phyloP scores from a whole-genome alignment of 495 filamentous ascomycete genomes.

The Hypoxylon lienhwacheense region DNA sequence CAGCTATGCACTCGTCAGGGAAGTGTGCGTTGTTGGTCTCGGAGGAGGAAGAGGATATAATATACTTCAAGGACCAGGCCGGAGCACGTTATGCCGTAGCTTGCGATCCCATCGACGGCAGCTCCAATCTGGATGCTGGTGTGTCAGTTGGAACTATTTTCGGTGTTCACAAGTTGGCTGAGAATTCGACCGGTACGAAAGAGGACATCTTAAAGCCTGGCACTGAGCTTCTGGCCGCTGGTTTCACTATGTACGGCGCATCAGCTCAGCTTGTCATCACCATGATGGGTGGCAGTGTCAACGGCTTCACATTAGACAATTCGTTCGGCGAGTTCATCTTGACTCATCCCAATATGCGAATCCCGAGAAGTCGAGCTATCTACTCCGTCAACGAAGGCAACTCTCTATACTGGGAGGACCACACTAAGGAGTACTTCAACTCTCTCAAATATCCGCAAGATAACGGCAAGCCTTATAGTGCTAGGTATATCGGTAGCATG shows the following conservation, averaged over 20 bases:
- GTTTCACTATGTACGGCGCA: constrained; percentile 99
- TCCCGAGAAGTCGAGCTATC: constrained; percentile 78
- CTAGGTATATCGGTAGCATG: constrained; percentile 96
- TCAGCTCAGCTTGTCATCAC: constrained; percentile 95
- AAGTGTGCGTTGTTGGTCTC: constrained; percentile 90
- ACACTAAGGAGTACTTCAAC: constrained; percentile 84
- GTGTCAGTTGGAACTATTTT: constrained; percentile 99
- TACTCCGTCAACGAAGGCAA: constrained; percentile 99
- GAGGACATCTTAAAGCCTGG: constrained; percentile 87
- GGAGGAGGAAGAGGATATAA: constrained; percentile 91
- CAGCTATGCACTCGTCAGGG: constrained; percentile 87
- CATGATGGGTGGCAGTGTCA: constrained; percentile 90
- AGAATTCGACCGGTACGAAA: constrained; percentile 67
- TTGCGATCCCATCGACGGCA: constrained; percentile 97
- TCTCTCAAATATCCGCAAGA: constrained; percentile 74
- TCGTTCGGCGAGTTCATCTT: constrained; percentile 98
- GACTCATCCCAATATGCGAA: constrained; percentile 90
- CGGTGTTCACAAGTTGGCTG: constrained; percentile 83
- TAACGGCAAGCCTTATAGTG: constrained; percentile 86
- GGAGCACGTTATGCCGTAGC: constrained; percentile 90
- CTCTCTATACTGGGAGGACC: constrained; percentile 91
- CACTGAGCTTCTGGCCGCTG: constrained; percentile 86
- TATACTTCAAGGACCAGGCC: constrained; percentile 78
- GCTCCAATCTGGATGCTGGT: constrained; percentile 95
- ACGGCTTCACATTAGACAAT: constrained; percentile 96